These are phyloP conservation scores for Lathyrus sativus DNA, from an alignment of 306 rosid species.

Conservation along the genomic window DNA sequence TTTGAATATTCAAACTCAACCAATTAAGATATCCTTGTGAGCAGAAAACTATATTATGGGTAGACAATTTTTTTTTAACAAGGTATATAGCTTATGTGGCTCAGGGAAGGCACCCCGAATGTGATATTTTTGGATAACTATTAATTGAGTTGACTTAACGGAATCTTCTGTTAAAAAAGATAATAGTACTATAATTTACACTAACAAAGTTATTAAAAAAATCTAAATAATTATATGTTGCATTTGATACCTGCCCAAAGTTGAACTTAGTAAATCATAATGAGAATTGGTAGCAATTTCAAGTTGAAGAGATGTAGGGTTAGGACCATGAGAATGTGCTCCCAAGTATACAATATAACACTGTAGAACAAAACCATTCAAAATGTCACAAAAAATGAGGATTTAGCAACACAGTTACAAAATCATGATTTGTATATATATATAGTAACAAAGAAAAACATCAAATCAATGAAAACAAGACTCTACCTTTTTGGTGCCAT, in stretches of 20 bases:
- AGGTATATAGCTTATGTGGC: too few species aligned
- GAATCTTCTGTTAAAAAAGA: too few species aligned
- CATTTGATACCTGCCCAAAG: slow-evolving; percentile 35
- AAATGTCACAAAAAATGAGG: not conserved
- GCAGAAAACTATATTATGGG: too few species aligned
- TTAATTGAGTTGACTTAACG: too few species aligned
- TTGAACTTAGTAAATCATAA: slow-evolving; percentile 37
- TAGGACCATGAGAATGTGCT: slow-evolving; percentile 47
- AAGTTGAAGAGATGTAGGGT: slow-evolving; percentile 38
- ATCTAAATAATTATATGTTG: too few species aligned
- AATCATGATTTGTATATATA: not conserved
- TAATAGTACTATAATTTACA: too few species aligned
- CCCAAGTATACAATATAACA: slow-evolving; percentile 49
- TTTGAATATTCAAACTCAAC: too few species aligned
- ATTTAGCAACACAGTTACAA: not conserved
- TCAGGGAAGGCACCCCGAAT: too few species aligned
- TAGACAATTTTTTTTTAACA: too few species aligned
- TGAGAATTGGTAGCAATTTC: slow-evolving; percentile 41
- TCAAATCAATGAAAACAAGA: not conserved
- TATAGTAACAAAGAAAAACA: not conserved
- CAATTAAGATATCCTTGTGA: too few species aligned
- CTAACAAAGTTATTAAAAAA: too few species aligned
- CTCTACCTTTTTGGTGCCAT: slow-evolving; percentile 41
- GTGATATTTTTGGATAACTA: too few species aligned
- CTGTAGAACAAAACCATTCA: slow-evolving; percentile 19